Evolutionary conservation across 345 rosid genomes (phyloP).

Genomic region (Erucastrum elatum): DNA sequence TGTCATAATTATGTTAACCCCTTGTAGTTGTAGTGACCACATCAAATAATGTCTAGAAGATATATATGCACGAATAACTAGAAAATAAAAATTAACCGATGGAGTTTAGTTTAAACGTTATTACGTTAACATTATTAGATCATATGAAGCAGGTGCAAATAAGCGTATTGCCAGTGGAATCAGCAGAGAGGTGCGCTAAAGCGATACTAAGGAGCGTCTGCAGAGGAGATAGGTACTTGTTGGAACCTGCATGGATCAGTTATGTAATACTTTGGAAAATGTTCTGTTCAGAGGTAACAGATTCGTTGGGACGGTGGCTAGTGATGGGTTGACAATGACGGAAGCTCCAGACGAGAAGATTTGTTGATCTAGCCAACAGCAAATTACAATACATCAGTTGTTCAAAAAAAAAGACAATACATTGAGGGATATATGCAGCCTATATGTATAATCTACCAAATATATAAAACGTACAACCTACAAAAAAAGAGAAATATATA

Average conservation of each 20-base stretch:
- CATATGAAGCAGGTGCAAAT: conserved; percentile 25
- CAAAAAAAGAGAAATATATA: no score
- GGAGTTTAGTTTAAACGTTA: neutral
- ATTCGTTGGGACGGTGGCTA: conserved; percentile 25
- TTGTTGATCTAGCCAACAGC: conserved; percentile 4
- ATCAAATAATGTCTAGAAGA: no score
- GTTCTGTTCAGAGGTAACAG: conserved; percentile 31
- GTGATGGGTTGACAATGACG: conserved; percentile 1
- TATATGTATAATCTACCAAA: neutral
- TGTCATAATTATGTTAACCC: no score
- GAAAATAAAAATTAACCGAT: neutral
- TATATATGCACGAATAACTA: neutral
- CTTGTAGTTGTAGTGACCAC: no score
- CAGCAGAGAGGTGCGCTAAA: conserved; percentile 42
- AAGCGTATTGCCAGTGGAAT: conserved; percentile 31
- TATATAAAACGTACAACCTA: neutral
- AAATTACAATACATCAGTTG: neutral
- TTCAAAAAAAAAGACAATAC: no score
- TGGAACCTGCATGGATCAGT: conserved; percentile 51
- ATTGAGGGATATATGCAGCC: neutral
- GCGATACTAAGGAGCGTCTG: conserved; percentile 49
- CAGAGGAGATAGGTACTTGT: conserved; percentile 51
- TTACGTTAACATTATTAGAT: neutral
- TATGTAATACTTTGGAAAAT: conserved; percentile 22
- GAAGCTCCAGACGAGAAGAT: conserved; percentile 1